Conservation (phyloP, 345 rosid genomes). For the Brassica juncea region DNA sequence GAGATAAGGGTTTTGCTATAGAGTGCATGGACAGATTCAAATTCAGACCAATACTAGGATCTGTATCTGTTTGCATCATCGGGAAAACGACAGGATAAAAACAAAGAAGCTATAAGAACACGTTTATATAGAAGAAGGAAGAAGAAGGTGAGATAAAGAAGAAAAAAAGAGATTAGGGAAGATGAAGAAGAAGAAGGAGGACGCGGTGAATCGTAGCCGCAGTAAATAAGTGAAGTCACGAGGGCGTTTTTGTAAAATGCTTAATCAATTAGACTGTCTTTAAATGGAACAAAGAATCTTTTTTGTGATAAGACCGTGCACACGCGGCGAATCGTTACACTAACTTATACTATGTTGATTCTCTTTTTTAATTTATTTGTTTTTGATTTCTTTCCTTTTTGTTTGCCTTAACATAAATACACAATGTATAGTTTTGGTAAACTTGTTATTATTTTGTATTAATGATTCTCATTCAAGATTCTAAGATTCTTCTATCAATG, state of each 20-base stretch:
- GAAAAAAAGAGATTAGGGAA: conserved; percentile 20
- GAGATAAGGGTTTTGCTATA: conserved; percentile 53
- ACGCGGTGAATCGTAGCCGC: conserved; percentile 36
- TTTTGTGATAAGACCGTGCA: conserved; percentile 35
- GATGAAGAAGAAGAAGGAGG: conserved; percentile 42
- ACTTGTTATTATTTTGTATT: conserved; percentile 13
- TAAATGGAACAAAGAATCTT: conserved; percentile 41
- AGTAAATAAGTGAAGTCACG: conserved; percentile 37
- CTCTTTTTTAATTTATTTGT: not conserved
- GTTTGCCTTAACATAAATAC: not conserved
- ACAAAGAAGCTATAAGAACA: conserved; percentile 25
- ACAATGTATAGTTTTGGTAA: conserved; percentile 28
- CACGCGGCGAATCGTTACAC: conserved; percentile 56
- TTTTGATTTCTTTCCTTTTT: not conserved
- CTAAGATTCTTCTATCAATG: conserved; percentile 15
- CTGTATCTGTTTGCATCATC: conserved; percentile 38
- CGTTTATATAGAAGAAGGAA: conserved; percentile 33
- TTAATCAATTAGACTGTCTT: conserved; percentile 13
- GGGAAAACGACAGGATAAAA: conserved; percentile 32
- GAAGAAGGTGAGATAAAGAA: conserved; percentile 11
- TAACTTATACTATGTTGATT: conserved; percentile 17
- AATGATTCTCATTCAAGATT: conserved; percentile 24
- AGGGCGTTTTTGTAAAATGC: conserved; percentile 17
- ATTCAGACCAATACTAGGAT: conserved; percentile 58
- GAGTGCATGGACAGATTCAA: conserved; percentile 58